phyloP scores from a whole-genome alignment of 2,329 filamentous ascomycete genomes.

The Arthrobotrys sinensis region DNA sequence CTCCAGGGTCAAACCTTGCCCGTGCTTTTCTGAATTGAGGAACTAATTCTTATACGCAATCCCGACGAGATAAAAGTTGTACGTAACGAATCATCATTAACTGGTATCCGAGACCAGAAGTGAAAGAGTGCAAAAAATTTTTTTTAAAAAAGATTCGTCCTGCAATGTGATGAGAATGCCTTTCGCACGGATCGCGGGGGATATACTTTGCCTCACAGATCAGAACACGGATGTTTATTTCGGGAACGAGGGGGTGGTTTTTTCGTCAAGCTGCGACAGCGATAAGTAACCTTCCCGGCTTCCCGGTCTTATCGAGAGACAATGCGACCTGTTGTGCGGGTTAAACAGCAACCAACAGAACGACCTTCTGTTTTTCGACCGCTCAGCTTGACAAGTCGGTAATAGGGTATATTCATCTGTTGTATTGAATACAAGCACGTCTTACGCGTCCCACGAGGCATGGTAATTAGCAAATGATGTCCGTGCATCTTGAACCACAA shows the following conservation, averaged over 20 bases:
- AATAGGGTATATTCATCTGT: slow-evolving; percentile 1
- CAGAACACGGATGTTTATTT: slow-evolving; percentile 11
- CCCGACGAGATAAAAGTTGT: neutral
- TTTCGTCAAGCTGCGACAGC: slow-evolving; percentile 31
- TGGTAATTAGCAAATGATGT: slow-evolving; percentile 13
- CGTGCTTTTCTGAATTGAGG: slow-evolving; percentile 24
- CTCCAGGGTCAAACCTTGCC: slow-evolving; percentile 32
- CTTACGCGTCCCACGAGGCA: slow-evolving; percentile 23
- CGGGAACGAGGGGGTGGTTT: neutral
- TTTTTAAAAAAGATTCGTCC: neutral
- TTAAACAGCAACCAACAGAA: slow-evolving; percentile 12
- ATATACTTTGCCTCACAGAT: neutral
- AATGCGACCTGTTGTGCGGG: neutral
- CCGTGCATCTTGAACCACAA: slow-evolving; percentile 33
- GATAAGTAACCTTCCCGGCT: slow-evolving; percentile 32
- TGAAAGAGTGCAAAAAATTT: slow-evolving; percentile 8
- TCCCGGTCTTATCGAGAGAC: slow-evolving; percentile 38
- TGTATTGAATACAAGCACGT: slow-evolving; percentile 16
- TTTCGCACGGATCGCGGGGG: slow-evolving; percentile 56
- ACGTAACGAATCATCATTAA: slow-evolving; percentile 13
- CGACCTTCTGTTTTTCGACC: neutral
- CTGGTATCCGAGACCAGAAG: slow-evolving; percentile 11
- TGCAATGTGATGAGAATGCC: slow-evolving; percentile 15
- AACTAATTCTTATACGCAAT: slow-evolving; percentile 7
- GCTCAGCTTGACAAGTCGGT: neutral